Evolutionary conservation across 108 stramenopile genomes (phyloP).

Genomic region (Epipyxis sp.): DNA sequence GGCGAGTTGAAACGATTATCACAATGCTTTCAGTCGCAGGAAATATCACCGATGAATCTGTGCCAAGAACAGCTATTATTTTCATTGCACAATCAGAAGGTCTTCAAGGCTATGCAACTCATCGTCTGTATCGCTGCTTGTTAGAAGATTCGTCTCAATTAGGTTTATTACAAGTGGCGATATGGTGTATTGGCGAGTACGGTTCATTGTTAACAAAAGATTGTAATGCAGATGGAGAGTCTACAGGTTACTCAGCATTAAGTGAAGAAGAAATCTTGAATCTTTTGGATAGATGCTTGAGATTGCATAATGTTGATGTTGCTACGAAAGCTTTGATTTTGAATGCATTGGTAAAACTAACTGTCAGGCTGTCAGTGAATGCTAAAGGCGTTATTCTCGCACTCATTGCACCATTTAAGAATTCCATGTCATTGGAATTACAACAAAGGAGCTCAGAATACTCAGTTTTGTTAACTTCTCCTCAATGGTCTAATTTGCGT

Average conservation of each 20-base stretch:
- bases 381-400: slow-evolving; percentile 29
- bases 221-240: slow-evolving; percentile 13
- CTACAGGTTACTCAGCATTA: not conserved
- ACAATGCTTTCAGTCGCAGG: slow-evolving; percentile 94
- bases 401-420: slow-evolving; percentile 46
- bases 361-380: slow-evolving; percentile 16
- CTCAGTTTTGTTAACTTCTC: slow-evolving; percentile 70
- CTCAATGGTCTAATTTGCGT: slow-evolving; percentile 63
- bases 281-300: slow-evolving; percentile 66
- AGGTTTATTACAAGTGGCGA: slow-evolving; percentile 77
- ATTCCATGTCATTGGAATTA: slow-evolving; percentile 78
- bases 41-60: slow-evolving; percentile 67
- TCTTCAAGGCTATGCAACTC: slow-evolving; percentile 76
- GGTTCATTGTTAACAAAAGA: slow-evolving; percentile 42
- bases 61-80: slow-evolving; percentile 57
- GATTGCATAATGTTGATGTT: slow-evolving; percentile 66
- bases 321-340: slow-evolving; percentile 71
- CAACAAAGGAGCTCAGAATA: slow-evolving; percentile 92
- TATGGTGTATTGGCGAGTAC: slow-evolving; percentile 91
- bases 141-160: slow-evolving; percentile 77
- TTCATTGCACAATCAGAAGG: slow-evolving; percentile 53
- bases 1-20: slow-evolving; percentile 89
- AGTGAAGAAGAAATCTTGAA: slow-evolving; percentile 57
- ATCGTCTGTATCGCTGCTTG: slow-evolving; percentile 82
- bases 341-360: slow-evolving; percentile 79